Evolutionary conservation across 805 yeast genomes (phyloP).

Genomic region (Soucietia sequanensis): DNA sequence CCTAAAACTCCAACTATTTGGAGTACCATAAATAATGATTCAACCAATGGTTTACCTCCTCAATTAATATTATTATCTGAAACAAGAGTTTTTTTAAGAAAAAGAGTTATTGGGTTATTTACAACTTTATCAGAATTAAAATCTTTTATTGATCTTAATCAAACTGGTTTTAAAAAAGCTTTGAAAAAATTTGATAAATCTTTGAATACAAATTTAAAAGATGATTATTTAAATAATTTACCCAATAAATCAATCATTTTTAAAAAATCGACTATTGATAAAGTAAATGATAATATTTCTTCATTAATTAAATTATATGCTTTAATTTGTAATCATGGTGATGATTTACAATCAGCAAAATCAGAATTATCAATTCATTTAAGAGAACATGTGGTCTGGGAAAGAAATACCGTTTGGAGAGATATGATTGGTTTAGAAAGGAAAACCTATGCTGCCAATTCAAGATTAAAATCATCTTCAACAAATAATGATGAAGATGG

Average conservation of each 20-base stretch:
- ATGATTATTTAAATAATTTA: conserved; percentile 45
- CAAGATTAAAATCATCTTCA: conserved; percentile 13
- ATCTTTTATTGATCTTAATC: conserved; percentile 50
- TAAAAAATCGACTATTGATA: conserved; percentile 26
- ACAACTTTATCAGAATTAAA: conserved; percentile 49
- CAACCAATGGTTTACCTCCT: conserved; percentile 26
- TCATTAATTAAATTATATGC: conserved; percentile 34
- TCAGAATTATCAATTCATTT: conserved; percentile 56
- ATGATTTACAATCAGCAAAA: conserved; percentile 44
- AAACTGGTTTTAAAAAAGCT: conserved; percentile 53
- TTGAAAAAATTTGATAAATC: conserved; percentile 54
- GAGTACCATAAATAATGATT: conserved; percentile 21
- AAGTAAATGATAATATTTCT: conserved; percentile 32
- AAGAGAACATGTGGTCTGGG: conserved; percentile 57
- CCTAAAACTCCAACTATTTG: conserved; percentile 35
- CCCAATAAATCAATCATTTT: conserved; percentile 42
- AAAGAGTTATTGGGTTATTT: conserved; percentile 43
- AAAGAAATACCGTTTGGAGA: conserved; percentile 55
- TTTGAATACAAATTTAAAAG: conserved; percentile 42
- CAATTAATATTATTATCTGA: conserved; percentile 44
- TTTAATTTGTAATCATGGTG: conserved; percentile 38
- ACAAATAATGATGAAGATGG: conserved; percentile 14
- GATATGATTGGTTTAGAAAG: conserved; percentile 68
- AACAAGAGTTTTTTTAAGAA: conserved; percentile 47
- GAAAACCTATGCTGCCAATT: conserved; percentile 70